Evolutionary conservation across 2,329 filamentous ascomycete species (phyloP).

Genomic region (Epicoccum sorghinum): DNA sequence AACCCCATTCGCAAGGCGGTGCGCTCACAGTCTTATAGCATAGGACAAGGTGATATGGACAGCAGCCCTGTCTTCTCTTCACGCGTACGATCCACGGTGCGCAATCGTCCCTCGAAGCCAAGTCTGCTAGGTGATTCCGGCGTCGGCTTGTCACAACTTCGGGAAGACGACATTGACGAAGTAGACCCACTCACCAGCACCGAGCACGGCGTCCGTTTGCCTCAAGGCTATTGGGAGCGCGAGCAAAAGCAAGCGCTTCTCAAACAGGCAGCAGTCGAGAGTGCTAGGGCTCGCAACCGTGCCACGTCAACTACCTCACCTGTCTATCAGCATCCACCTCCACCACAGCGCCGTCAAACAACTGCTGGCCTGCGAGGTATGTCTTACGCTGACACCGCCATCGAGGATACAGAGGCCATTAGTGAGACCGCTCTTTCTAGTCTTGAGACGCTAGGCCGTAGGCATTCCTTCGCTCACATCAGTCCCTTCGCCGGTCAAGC

Average conservation of each 20-base stretch:
- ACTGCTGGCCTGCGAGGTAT: conserved; percentile 62
- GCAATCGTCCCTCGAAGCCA: conserved; percentile 80
- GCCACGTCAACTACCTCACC: conserved; percentile 39
- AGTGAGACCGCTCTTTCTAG: too few species aligned
- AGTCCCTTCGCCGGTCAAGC: too few species aligned
- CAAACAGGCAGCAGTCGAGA: conserved; percentile 46
- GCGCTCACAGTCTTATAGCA: conserved; percentile 94
- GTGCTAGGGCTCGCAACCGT: conserved; percentile 42
- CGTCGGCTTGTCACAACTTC: conserved; percentile 39
- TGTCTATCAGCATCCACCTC: conserved; percentile 25
- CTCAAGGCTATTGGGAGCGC: conserved; percentile 41
- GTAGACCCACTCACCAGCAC: conserved; percentile 67
- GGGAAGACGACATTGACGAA: conserved; percentile 61
- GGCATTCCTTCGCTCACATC: conserved; percentile 72
- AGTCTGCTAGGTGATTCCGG: conserved; percentile 71
- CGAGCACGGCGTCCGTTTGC: conserved; percentile 55
- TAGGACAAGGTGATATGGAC: conserved; percentile 77
- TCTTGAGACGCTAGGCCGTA: conserved; percentile 62
- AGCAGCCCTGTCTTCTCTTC: conserved; percentile 54
- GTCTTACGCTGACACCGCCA: conserved; percentile 65
- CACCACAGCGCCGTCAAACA: conserved; percentile 33
- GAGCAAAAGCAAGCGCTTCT: conserved; percentile 42
- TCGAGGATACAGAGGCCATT: conserved; percentile 59
- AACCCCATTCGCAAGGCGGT: conserved; percentile 92
- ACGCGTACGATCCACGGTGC: conserved; percentile 58